phyloP scores from a whole-genome alignment of 2,329 filamentous ascomycete species.

The Fusarium papillatum region DNA sequence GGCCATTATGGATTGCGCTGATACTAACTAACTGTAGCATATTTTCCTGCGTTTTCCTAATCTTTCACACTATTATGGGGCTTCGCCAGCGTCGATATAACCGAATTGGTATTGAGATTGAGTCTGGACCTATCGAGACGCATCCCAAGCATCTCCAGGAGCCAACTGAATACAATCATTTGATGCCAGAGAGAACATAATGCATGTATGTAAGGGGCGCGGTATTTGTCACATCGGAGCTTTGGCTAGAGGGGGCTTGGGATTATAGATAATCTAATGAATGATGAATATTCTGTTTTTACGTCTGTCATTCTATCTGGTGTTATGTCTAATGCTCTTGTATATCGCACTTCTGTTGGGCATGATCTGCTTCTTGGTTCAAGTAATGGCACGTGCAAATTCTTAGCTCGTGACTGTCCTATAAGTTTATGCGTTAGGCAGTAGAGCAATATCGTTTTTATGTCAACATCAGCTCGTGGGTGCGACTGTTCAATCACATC shows the following conservation, averaged over 20 bases:
- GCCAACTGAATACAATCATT: slow-evolving; percentile 7
- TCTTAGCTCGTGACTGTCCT: background rate
- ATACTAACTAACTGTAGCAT: slow-evolving; percentile 46
- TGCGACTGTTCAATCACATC: background rate
- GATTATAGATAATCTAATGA: background rate
- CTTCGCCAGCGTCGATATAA: slow-evolving; percentile 56
- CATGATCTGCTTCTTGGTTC: background rate
- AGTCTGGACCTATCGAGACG: background rate
- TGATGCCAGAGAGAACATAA: background rate
- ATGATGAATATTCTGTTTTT: background rate
- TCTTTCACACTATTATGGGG: slow-evolving; percentile 56
- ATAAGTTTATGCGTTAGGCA: background rate
- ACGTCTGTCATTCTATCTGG: background rate
- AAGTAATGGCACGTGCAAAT: background rate
- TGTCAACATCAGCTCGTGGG: background rate
- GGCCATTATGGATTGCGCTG: rapidly evolving
- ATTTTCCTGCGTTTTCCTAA: slow-evolving; percentile 57
- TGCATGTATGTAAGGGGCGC: background rate
- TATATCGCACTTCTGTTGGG: background rate
- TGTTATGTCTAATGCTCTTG: background rate
- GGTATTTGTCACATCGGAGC: background rate
- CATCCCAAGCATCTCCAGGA: slow-evolving; percentile 8
- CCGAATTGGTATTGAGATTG: slow-evolving; percentile 17
- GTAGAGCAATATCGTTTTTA: background rate
- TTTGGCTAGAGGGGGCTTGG: background rate